Percentiles rank a stretch among this genome's conserved stretches.
Conservation (phyloP, 1,284 basidiomycete genomes). For the Sanghuangporus baumii region DNA sequence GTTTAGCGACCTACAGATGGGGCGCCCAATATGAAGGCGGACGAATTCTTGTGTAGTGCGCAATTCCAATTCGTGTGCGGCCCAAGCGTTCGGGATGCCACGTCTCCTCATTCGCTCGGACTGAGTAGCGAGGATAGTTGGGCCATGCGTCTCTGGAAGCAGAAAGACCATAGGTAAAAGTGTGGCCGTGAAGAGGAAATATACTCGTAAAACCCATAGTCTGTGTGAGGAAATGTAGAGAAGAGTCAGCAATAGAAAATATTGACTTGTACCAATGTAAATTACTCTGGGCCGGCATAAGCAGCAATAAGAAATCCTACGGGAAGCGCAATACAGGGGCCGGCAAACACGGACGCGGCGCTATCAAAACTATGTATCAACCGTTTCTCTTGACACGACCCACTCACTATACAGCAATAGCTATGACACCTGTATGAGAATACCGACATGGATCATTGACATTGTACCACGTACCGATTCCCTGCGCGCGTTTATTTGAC, state of each 20-base stretch:
- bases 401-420: slow-evolving; percentile 14
- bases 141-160: slow-evolving; percentile 26
- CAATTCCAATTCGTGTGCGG: slow-evolving; percentile 23
- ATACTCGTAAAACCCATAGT: slow-evolving; percentile 26
- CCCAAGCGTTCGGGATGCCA: slow-evolving; percentile 21
- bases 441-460: background rate
- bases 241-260: background rate
- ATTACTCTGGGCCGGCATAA: slow-evolving; percentile 19
- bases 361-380: background rate
- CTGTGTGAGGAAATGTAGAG: slow-evolving; percentile 11
- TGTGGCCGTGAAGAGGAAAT: slow-evolving; percentile 23
- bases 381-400: background rate
- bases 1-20: slow-evolving; percentile 20
- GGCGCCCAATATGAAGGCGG: slow-evolving; percentile 22
- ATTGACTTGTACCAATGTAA: background rate
- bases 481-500: slow-evolving; percentile 2
- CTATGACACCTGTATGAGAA: background rate
- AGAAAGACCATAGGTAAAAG: slow-evolving; percentile 24
- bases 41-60: slow-evolving; percentile 21
- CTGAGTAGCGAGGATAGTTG: slow-evolving; percentile 23
- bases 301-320: slow-evolving; percentile 26
- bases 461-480: background rate
- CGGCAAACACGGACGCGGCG: slow-evolving; percentile 19
- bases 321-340: slow-evolving; percentile 23
- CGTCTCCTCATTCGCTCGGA: slow-evolving; percentile 20